Base-by-base conservation (phyloP, 176 grass and related monocot genomes). In the Melocanna baccifera region DNA sequence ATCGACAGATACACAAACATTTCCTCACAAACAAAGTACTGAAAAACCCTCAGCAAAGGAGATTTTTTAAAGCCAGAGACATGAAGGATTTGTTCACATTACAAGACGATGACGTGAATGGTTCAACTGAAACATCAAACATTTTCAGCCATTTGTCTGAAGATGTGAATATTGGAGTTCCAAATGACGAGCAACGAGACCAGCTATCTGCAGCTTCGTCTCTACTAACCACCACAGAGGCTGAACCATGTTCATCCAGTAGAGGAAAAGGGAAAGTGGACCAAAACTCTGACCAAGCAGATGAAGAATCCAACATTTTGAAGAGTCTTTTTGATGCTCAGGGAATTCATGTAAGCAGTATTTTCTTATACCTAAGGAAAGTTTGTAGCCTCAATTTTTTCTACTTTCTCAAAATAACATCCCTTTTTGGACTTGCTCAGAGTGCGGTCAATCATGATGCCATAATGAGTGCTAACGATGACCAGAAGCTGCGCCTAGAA, bases 1-100 rank as follows among this genome's bases (percentile, higher is more conserved):
- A 95, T 73, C 76, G 95, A 77, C 95, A 98, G 62, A 98, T 98
- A 68, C 92, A 95, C 72, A 98, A 98, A 87, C 91, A 94, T 91
- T 98, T 94, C 73, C 92, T 98, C 30, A 95, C 91, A 23, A 92
- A 95, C 79, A 98, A 98, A 89, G 92, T 98, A 75, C 69, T 98
- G 41, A 94, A 98, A 80, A 92, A 95, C 80, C 92, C 95, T 75
- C 93, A 84, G 83, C 95, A 98, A 51, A 95, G 73, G 73, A 91
- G 95, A 66, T 93, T 98, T 58, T 98, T 98, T 81, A 98, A 94
- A 85, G 88, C 92, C 55, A 98, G 86, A 86, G 95, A 98, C 85
- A 98, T 98, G 92, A 91, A 86, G 83, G 92, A 98, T 91, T 86
- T 98, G n/a, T 98, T 94, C 70, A 98, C 71, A 8, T 80, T 98